Base-by-base conservation (phyloP, 2,329 filamentous ascomycete genomes). In the Hypocrella siamensis region DNA sequence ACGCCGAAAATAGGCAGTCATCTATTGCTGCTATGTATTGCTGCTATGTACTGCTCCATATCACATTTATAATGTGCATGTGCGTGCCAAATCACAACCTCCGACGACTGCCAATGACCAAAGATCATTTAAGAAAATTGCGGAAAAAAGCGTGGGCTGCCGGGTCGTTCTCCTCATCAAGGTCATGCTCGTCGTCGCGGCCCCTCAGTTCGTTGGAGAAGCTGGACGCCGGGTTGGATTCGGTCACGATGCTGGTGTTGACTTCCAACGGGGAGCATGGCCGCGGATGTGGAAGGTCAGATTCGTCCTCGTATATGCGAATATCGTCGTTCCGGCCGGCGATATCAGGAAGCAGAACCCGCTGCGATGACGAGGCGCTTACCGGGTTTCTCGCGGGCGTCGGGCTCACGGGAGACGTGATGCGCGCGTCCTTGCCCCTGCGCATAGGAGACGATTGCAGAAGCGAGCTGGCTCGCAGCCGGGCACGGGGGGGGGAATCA, bases 151-250 rank as follows among this genome's bases (percentile, higher is more conserved):
- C 93, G 53, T 90, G 82, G 14, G 94, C 65, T 33, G 93, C 75
- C 3, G 86, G 86, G 43, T 96, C 90, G 40, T 94, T 94, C 56
- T 96, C 88, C 59, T 94, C 86, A 44, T 88, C 79, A 1, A 81
- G 77, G 40, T 93, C 75, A 15, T 35, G 77, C 32, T 79, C 71
- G 14, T 85, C 75, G 14, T 79, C 75, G 5, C 58, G 51, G 32
- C 54, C 58, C 9, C 57, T 61, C 17, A 68, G 54, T 31, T 74
- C 70, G 46, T 68, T 75, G 6, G 63, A 66, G 49, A 69, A 71
- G 45, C 62, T 67, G 33, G 60, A 58, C n/a, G 58, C 58, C 17
- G 54, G 46, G 21, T 69, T n/a, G n/a, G n/a, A n/a, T n/a, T n/a
- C 64, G 8, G 65, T 67, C 39, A 58, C 51, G 41, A 69, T 66